Base-by-base conservation (phyloP, 352 stramenopile genomes). In the Globisporangium spinosum region DNA sequence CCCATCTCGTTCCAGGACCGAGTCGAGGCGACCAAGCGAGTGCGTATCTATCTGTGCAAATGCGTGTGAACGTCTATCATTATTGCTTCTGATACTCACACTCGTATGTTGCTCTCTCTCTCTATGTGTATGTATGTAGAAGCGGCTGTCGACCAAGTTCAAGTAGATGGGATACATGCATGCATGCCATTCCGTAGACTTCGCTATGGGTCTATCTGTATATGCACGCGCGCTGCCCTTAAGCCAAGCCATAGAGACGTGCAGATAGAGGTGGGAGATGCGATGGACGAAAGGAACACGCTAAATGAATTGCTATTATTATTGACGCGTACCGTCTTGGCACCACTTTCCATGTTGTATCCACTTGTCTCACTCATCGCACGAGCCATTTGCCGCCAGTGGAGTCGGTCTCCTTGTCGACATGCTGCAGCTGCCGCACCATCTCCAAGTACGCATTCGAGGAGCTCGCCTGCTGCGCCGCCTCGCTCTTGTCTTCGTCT, bases 1-100 rank as follows among this genome's bases (percentile, higher is more conserved):
- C 62, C 70, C 13, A 78, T 90, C 29, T 92, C 85, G 8, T 94
- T 94, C 74, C 79, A 94, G 62, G 74, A 89, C 32, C 82, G 85
- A 34, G 89, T 89, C 67, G 74, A 86, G 56, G 76, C 82, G 35
- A 87, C 88, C 69, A 87, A 87, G 54, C 73, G 80, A 71, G 83
- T 91, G 64, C 61, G 71, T 76, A 20, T 54, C 23, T 57, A 10
- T 20, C 29, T 25, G 13, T 57, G 15, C 12, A 32, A 54, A 8
- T 22, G 5, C 47, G 23, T 13, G 2, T 55, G 4, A 4, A 17
- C 13, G 25, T 58, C 23, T 38, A n/a, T 15, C 25, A 40, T 40
- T 27, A 35, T 17, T 8, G 40, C 12, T 9, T 2, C 23, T 32
- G 40, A 51, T 58, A n/a, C 45, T 34, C 17, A 55, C 20, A 9